Base-by-base conservation (phyloP, 805 yeast genomes). In the Lipomyces sp. region DNA sequence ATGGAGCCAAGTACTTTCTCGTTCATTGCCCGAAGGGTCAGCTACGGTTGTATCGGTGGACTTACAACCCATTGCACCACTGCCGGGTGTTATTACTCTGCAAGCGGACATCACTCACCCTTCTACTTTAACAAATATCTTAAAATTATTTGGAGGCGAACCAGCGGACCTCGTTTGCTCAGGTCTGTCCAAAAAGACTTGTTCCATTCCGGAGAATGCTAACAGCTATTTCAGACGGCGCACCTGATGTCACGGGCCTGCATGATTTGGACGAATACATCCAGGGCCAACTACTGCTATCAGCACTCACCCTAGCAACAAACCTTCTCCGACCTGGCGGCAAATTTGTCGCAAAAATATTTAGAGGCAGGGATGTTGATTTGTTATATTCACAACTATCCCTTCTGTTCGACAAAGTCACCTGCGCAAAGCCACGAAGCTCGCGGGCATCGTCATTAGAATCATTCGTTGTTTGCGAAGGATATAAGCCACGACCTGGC, bases 101-200 rank as follows among this genome's bases (percentile, higher is more conserved):
- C 98, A 95, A 77, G 98, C 98, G 0, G 99, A 95, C 78, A 95
- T 95, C 72, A 95, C 99, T 1, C 98, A 95, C 79, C 98, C 99
- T 15, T 86, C 87, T 74, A 95, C 99, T 0, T 81, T 95, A 61
- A 83, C 84, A 48, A 84, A 82, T 73, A 95, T 95, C 56, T 78
- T 90, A 72, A 89, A 87, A 42, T 83, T 89, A 53, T 95, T 95
- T 80, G 96, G 90, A 30, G 97, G 97, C 51, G 90, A 90, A 71
- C 87, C 90, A 64, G 98, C 98, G 0, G 99, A 95, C 77, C 89
- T 94, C 76, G 97, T 95, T 0, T 92, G 97, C 74, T 89, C 96
- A 18, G 72, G 72, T 73, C 32, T 29, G 65, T n/a, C 5, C 53
- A 10, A 11, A 11, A 2, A 34, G 18, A 33, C 45, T 55, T 13